Base-by-base conservation (phyloP, 441 rosid species). In the Theobroma grandiflorum region DNA sequence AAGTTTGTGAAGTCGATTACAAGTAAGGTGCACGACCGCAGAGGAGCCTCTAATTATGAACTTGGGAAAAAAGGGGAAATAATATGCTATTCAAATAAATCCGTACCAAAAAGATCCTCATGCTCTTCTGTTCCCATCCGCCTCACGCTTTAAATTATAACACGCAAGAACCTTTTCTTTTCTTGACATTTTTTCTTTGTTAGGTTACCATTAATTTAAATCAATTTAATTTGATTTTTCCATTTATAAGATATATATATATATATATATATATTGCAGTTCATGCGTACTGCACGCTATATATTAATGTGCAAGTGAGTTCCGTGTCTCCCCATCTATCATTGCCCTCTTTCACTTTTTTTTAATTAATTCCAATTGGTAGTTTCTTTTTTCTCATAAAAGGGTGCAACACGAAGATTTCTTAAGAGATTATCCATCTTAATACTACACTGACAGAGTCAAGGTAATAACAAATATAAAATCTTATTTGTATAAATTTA, bases 21-120 rank as follows among this genome's bases (percentile, higher is more conserved):
- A 58, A 79, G 81, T 61, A 37, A 72, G 72, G 3, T 5, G 77
- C 72, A 72, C 64, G 77, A 45, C 38, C 73, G 50, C 38, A 8
- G 15, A 12, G 53, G 18, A 61, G 53, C 37, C 33, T 62, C 63
- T 59, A 78, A 79, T 71, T 20, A 50, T 72, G 76, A 65, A 20
- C 4, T 37, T 14, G 64, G 8, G 9, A 6, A 1, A 49, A 31
- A 47, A 52, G 18, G 0, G 9, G 0, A 18, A 18, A 38, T 26
- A 26, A 57, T 9, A 73, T 35, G 40, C 1, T 20, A 74, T 40
- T 47, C 6, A 38, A 37, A 4, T 74, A 66, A 33, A 58, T 57
- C 53, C n/a, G 31, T 3, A 42, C 22, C 45, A 61, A 8, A 43
- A 64, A 26, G 42, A 43, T 61, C 38, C 61, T 75, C 26, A 4